These are phyloP conservation scores for Papilionanthe hybrid DNA, from an alignment of 116 monocot species.

Conservation along the genomic window DNA sequence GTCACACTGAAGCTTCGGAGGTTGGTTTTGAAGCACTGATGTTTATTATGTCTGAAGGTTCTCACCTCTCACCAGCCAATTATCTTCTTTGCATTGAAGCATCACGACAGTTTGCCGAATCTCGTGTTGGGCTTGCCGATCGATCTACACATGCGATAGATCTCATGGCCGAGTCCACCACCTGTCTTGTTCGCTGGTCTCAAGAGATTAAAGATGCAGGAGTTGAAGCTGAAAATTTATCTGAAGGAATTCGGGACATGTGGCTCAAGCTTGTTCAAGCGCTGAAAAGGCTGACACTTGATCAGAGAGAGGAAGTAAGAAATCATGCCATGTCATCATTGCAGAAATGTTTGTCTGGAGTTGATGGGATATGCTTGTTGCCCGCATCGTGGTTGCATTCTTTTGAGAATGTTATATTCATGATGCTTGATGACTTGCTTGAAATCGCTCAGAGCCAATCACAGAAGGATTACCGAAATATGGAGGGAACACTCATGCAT, in stretches of 20 bases:
- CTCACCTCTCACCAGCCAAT: conserved; percentile 61
- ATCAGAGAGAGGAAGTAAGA: conserved; percentile 74
- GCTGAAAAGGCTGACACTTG: conserved; percentile 46
- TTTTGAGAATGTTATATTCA: conserved; percentile 55
- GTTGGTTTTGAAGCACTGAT: conserved; percentile 71
- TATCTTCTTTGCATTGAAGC: conserved; percentile 62
- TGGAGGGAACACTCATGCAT: conserved; percentile 64
- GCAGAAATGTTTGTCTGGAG: conserved; percentile 56
- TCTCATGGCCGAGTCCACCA: conserved; percentile 58
- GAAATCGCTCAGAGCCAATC: conserved; percentile 58
- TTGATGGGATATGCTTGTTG: conserved; percentile 45
- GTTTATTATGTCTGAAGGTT: conserved; percentile 75
- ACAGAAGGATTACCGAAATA: conserved; percentile 67
- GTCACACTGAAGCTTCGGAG: conserved; percentile 81
- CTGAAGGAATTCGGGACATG: conserved; percentile 64
- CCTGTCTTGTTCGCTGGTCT: conserved; percentile 58
- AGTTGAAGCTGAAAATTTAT: conserved; percentile 45
- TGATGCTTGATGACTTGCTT: conserved; percentile 58
- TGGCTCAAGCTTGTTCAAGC: conserved; percentile 68
- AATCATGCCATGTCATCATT: conserved; percentile 58
- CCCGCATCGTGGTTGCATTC: conserved; percentile 43
- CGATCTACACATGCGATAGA: conserved; percentile 53
- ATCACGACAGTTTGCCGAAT: conserved; percentile 79
- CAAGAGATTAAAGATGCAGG: conserved; percentile 32
- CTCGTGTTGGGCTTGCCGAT: conserved; percentile 54